Percentiles rank a stretch among this genome's conserved stretches.
Evolutionary conservation across 2,329 filamentous ascomycete genomes (phyloP).

Genomic region (Colletotrichum horii): DNA sequence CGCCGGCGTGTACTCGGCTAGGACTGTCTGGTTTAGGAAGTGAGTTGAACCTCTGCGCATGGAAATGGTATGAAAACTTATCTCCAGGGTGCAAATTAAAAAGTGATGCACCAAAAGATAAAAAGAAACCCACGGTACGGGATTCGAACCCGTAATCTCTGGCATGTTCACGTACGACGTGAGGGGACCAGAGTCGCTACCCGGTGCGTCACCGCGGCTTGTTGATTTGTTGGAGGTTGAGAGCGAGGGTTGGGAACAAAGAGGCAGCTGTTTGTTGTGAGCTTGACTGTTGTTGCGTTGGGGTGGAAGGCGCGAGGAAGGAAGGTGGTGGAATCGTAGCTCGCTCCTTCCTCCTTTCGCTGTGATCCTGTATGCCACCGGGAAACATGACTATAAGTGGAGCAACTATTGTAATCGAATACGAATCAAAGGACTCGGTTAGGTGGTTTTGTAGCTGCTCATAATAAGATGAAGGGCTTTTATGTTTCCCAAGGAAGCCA

Average conservation of each 20-base stretch:
- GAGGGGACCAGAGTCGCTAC: neutral
- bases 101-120: neutral
- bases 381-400: neutral
- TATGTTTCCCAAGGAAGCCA: neutral
- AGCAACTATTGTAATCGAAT: neutral
- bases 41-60: too few relatives aligned
- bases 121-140: neutral
- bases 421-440: neutral
- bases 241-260: neutral
- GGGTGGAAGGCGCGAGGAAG: neutral
- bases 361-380: too few relatives aligned
- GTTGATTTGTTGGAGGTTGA: neutral
- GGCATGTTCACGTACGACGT: neutral
- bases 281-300: neutral
- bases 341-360: neutral
- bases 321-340: neutral
- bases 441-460: neutral
- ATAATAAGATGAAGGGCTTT: too few relatives aligned
- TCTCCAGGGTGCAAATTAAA: neutral
- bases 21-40: neutral
- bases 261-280: neutral
- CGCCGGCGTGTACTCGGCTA: constrained; percentile 28
- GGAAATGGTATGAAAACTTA: neutral
- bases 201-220: neutral
- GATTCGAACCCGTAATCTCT: neutral